Conservation (phyloP, 176 grass and related monocot species). For the Oryza meridionalis region DNA sequence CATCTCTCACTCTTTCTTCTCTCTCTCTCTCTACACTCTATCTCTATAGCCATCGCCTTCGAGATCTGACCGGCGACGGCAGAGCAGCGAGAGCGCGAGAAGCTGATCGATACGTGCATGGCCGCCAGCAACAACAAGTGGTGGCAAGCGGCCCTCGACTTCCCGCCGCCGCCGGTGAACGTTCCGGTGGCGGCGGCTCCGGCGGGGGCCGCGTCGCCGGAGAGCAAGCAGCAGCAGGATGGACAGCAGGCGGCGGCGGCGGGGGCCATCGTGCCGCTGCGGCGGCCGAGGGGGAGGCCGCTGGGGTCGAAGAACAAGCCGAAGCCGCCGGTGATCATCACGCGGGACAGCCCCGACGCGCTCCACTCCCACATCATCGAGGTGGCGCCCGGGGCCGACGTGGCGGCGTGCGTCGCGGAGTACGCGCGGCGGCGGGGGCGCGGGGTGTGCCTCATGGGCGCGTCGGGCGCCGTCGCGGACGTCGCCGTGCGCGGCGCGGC, state of each 20-base stretch:
- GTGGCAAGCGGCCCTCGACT: constrained; percentile 59
- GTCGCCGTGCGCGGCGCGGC: constrained; percentile 52
- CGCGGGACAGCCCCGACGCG: constrained; percentile 72
- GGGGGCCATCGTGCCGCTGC: constrained; percentile 51
- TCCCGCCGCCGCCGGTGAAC: constrained; percentile 3
- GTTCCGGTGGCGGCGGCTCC: neutral
- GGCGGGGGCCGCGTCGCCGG: constrained; percentile 8
- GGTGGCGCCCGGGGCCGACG: constrained; percentile 53
- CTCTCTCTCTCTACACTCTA: neutral
- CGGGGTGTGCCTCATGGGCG: constrained; percentile 62
- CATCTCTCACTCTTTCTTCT: neutral
- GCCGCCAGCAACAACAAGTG: constrained; percentile 52
- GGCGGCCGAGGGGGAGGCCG: constrained; percentile 54
- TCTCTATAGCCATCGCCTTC: neutral
- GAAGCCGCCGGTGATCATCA: constrained; percentile 70
- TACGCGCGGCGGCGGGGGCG: constrained; percentile 64
- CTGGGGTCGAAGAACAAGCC: constrained; percentile 78
- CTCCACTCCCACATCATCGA: constrained; percentile 65
- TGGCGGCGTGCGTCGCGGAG: constrained; percentile 57
- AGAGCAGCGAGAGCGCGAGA: neutral
- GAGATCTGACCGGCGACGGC: constrained; percentile 38
- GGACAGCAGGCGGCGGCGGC: neutral
- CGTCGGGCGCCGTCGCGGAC: constrained; percentile 51
- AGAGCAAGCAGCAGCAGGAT: constrained; percentile 18
- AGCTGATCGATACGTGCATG: constrained; percentile 46